phyloP scores from a whole-genome alignment of 1,284 basidiomycete species.

The Prillingera fragicola region DNA sequence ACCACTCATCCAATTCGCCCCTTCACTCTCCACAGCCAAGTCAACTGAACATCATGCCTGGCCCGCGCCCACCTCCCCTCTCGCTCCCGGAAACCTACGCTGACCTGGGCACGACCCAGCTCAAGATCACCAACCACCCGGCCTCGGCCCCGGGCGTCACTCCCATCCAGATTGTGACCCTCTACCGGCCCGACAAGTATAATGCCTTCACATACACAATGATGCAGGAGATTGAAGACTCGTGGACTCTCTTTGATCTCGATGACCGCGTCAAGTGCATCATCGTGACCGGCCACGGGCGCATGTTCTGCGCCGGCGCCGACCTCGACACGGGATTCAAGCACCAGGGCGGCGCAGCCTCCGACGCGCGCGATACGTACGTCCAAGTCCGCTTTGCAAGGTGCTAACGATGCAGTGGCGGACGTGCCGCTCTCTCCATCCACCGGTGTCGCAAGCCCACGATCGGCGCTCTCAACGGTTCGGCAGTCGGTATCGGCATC shows the following conservation, averaged over 20 bases:
- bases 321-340: slow-evolving; percentile 16
- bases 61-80: too few species aligned
- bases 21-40: too few species aligned
- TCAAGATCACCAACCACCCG: slow-evolving; percentile 14
- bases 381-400: too few species aligned
- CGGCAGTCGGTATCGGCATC: slow-evolving; percentile 16
- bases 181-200: slow-evolving; percentile 14
- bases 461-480: slow-evolving; percentile 14
- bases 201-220: slow-evolving; percentile 18
- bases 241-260: slow-evolving; percentile 7
- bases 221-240: slow-evolving; percentile 11
- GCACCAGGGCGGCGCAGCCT: too few species aligned
- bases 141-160: slow-evolving; percentile 14
- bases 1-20: too few species aligned
- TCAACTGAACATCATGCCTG: too few species aligned
- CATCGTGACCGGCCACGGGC: slow-evolving; percentile 12
- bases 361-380: too few species aligned
- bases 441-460: slow-evolving; percentile 18
- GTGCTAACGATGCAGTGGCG: slow-evolving; percentile 13
- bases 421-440: slow-evolving; percentile 12
- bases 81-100: slow-evolving; percentile 4
- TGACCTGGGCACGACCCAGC: slow-evolving; percentile 1
- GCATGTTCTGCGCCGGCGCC: slow-evolving; percentile 19
- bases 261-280: slow-evolving; percentile 20
- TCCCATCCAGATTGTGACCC: slow-evolving; percentile 18